Evolutionary conservation across 768 basidiomycete genomes (phyloP), one percentile per base, ranked within the genome.

Genomic region (Boletales sp.): DNA sequence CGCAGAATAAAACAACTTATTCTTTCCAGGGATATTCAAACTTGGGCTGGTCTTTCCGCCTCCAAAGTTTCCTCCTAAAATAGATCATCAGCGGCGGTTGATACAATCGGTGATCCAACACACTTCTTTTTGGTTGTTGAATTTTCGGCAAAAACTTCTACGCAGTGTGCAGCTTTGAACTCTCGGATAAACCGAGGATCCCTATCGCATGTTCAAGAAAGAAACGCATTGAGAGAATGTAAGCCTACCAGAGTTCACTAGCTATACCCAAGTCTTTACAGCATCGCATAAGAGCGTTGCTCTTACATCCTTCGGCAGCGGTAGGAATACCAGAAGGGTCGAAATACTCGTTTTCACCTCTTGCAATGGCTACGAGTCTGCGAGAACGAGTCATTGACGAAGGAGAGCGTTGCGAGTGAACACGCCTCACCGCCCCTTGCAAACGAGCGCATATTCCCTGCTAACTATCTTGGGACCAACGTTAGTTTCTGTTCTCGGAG

Each of bases 331-430:
- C 92, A 1, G 80, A 78, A 8, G 89, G 86, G 61, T 94, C 93
- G 59, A 97, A 98, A 69, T 94, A 97, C 58, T 97, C 92, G 58
- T 97, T 94, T 71, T 98, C 95, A 29, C 95, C 95, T 43, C 94
- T 79, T 4, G 95, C 89, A 54, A 97, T 84, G 9, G 81, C 88
- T 3, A 97, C 92, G 15, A 98, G 74, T 48, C 94, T 95, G 52
- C 6, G 12, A 43, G 40, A 13, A 3, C 45, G 13, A 15, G 43
- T 29, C 45, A 40, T 24, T 30, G 40, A 40, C 31, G 41, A 27
- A 27, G 24, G 13, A 45, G 21, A 17, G 21, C 19, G 37, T 41
- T 19, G 34, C 12, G 38, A 15, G 9, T 29, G 17, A 5, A 24
- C 36, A 7, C 18, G 2, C 27, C 86, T 38, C 24, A 92, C 92